These are phyloP conservation scores for Penicillium sp. DNA, from an alignment of 2,329 filamentous ascomycete species.

Conservation along the genomic window DNA sequence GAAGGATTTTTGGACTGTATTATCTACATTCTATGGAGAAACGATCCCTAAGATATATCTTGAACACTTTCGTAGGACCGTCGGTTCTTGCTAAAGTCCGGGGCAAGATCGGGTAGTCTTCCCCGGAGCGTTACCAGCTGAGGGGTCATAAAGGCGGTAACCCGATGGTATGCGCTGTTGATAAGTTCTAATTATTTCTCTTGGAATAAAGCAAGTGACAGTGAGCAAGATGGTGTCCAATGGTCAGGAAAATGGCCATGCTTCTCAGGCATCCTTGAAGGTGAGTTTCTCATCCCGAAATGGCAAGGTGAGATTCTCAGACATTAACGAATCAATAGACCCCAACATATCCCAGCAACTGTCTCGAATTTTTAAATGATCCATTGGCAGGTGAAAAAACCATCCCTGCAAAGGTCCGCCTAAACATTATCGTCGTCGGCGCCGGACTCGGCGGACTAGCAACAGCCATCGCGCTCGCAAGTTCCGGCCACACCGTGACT, in stretches of 20 bases:
- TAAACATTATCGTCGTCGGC: constrained; percentile 33
- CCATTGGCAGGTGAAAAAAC: not conserved
- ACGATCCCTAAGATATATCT: not conserved
- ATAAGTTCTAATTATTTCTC: not conserved
- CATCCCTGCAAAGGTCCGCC: not conserved
- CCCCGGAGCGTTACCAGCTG: not conserved
- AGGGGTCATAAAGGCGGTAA: not conserved
- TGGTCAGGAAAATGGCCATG: not conserved
- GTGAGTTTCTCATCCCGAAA: not conserved
- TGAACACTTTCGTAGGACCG: not conserved
- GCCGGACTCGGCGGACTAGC: constrained; percentile 33
- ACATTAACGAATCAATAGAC: not conserved
- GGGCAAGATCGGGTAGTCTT: not conserved
- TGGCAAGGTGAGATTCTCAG: not conserved
- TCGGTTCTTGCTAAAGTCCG: not conserved
- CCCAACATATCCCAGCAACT: constrained; percentile 10
- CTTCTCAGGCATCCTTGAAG: not conserved
- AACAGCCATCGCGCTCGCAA: constrained; percentile 31
- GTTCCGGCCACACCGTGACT: constrained; percentile 27
- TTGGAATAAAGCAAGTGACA: not conserved
- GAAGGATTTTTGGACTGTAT: not conserved
- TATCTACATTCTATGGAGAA: not conserved
- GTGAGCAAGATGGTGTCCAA: not conserved
- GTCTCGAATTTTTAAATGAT: not conserved
- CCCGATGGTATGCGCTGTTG: not conserved